Base-by-base conservation (phyloP, 2,329 filamentous ascomycete genomes). In the Allantophomopsis cytisporea region DNA sequence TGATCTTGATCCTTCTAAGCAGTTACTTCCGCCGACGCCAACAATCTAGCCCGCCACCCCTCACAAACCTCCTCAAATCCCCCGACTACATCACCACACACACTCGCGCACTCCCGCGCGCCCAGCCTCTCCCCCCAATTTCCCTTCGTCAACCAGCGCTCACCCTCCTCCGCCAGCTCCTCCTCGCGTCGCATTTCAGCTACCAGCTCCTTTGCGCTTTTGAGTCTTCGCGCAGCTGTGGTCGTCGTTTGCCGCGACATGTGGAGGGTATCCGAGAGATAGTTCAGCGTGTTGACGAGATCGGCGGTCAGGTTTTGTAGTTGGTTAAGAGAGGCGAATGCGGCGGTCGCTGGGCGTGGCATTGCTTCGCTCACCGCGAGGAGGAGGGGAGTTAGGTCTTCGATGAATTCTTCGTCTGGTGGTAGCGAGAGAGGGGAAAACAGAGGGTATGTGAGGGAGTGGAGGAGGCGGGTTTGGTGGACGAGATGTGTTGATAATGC, bases 1-100 rank as follows among this genome's bases (percentile, higher is more conserved):
- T 12, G 11, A 28, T 28, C 4, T 28, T 21, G 20, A 21, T 21
- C 20, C n/a, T 20, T 28, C 23, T 28, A 28, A 28, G 23, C 23
- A 8, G 23, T 12, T 8, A 28, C 37, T 47, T 72, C 71, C n/a
- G 69, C 72, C 53, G 77, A 71, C 12, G 72, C 77, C 43, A 87
- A 70, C 36, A 94, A 62, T 48, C 82, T 74, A 53, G 79, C 76
- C 54, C 88, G 75, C 83, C 88, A 91, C 41, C 76, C 73, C 41
- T 88, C 80, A 61, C 87, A 95, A 1, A 89, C 79, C 54, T 87
- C 80, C 59, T 95, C 89, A 53, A 98, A 96, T 0, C 91, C 91
- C 35, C 81, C 80, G 28, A 95, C 80, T 1, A 98, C 88, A 44
- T 93, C 86, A 4, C 79, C 71, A 59, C 91, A 96, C 12, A 89